Conservation (phyloP, 129 eudicot species). For the Saposhnikovia divaricata region DNA sequence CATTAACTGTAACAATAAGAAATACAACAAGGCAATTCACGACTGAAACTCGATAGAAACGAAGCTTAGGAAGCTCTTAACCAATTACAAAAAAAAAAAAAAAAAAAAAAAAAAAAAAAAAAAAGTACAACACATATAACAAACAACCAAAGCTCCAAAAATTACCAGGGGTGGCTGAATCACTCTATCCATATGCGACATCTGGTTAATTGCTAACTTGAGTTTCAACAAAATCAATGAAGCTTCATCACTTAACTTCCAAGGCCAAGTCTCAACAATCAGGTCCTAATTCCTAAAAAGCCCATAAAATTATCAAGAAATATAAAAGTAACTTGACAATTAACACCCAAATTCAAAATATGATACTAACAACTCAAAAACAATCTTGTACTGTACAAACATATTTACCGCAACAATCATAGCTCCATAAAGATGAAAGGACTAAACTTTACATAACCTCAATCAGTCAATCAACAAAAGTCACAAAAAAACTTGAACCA, state of each 20-base stretch:
- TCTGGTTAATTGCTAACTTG: background rate
- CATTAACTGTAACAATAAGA: background rate
- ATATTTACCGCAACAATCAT: background rate
- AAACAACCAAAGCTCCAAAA: background rate
- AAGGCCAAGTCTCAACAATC: background rate
- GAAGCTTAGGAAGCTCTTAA: background rate
- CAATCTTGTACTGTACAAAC: background rate
- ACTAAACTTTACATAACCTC: background rate
- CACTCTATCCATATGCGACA: constrained; percentile 43
- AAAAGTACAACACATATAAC: background rate
- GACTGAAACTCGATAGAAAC: background rate
- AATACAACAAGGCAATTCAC: background rate
- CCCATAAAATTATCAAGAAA: background rate
- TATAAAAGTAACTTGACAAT: background rate
- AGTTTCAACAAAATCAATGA: background rate
- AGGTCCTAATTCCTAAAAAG: constrained; percentile 33
- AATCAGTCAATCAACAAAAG: background rate
- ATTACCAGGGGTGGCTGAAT: constrained; percentile 86
- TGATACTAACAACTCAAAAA: background rate
- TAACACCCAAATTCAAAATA: background rate
- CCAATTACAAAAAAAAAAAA: background rate
- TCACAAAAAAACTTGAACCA: background rate
- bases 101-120: background rate
- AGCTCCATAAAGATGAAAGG: background rate
- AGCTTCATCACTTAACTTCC: constrained; percentile 6